Percentiles rank a stretch among this genome's conserved stretches.
Conservation (phyloP, 139 green algal genomes). For the Chlamydomonas sp. region DNA sequence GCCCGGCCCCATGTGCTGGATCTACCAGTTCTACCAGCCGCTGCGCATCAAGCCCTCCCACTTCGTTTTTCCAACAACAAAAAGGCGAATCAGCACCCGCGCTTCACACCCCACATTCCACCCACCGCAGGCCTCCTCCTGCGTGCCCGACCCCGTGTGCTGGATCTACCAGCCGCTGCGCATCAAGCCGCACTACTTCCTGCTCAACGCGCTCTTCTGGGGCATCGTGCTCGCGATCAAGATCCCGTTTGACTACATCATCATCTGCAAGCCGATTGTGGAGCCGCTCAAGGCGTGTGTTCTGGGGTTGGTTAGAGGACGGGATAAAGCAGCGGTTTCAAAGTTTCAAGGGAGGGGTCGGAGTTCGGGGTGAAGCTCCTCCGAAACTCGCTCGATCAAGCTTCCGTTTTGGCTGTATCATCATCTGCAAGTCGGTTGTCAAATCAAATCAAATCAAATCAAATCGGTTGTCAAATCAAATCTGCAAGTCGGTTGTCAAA, state of each 20-base stretch:
- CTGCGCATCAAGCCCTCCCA: constrained; percentile 39
- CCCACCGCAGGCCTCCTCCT: neutral
- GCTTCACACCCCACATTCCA: too few relatives aligned
- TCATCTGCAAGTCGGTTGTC: constrained; percentile 30
- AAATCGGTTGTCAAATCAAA: too few relatives aligned
- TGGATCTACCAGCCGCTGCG: constrained; percentile 26
- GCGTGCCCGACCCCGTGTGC: constrained; percentile 18
- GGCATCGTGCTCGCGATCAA: constrained; percentile 36
- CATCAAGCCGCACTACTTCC: constrained; percentile 38
- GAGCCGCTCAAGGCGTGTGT: neutral
- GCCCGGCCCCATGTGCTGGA: constrained; percentile 25
- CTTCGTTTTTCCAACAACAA: too few relatives aligned
- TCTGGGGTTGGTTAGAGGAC: too few relatives aligned
- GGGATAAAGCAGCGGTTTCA: too few relatives aligned
- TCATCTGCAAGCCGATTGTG: constrained; percentile 29
- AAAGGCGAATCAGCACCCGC: too few relatives aligned
- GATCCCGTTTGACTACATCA: constrained; percentile 45
- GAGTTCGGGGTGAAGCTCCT: too few relatives aligned
- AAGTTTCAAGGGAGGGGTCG: too few relatives aligned
- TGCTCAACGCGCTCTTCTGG: constrained; percentile 34
- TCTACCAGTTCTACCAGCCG: constrained; percentile 11
- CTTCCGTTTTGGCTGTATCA: constrained; percentile 43
- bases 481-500: too few relatives aligned
- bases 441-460: too few relatives aligned
- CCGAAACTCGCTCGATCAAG: constrained; percentile 43